Base-by-base conservation (phyloP, 441 rosid genomes). In the Omphalea diandra region DNA sequence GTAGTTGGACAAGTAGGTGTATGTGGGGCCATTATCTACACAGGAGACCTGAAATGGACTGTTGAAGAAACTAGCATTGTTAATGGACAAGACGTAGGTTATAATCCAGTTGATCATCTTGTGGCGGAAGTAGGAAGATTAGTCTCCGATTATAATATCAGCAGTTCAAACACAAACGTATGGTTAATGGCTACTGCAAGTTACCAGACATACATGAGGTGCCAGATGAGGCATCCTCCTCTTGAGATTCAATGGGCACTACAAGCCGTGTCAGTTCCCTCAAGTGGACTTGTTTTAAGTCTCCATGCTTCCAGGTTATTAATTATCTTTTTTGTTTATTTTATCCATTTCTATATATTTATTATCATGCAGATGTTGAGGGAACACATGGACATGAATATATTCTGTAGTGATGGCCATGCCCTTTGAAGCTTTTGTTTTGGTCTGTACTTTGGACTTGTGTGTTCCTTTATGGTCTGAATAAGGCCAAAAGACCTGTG, bases 191-290 rank as follows among this genome's bases (percentile, higher is more conserved):
- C 83, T 4, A 87, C 92, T 50, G 88, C 97, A 68, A 90, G 82
- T 76, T 86, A 86, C 72, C 90, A 93, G 67, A 87, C 97, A 54
- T 93, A 93, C 77, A 84, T 82, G 83, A 89, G 79, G 73, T 89
- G 97, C 75, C 96, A 90, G 69, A 88, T 84, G 92, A 89, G 81
- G 69, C 90, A 86, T 67, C 94, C 96, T 80, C 81, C 91, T 67
- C 87, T 93, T 70, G 98, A 93, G 76, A 73, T 77, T 69, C 90
- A 89, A 63, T 90, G 98, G 98, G 76, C 80, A 69, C 84, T 90
- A 75, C 94, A 89, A 80, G 88, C 94, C 72, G 90, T 90, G 71
- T 86, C 95, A 17, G 76, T 90, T 81, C 98, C 97, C n/a, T 84
- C 97, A 9, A 86, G 86, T 65, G 98, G 86, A 62, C 91, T 93